Evolutionary conservation across 495 filamentous ascomycete genomes (phyloP), one percentile per base, ranked within the genome.

Genomic region (Lophium mytilinum): DNA sequence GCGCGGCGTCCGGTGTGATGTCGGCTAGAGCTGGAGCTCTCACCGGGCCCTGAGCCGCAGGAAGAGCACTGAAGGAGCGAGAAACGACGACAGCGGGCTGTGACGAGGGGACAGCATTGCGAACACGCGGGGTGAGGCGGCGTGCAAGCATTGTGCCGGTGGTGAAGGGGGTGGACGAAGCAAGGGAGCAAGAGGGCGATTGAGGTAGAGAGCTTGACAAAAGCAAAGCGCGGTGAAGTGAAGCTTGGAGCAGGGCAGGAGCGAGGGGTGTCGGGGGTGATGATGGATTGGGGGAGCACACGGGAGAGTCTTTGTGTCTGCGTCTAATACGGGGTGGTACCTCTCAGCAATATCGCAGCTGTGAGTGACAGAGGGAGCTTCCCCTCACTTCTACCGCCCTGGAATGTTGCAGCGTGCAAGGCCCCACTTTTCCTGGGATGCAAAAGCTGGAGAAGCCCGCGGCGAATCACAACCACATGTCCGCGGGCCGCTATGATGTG

Each of bases 21-120:
- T 97, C 90, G 64, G 87, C 84, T 19, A 98, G 78, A 30, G 85
- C 83, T n/a, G 94, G 93, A 45, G 85, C 72, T 52, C 80, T 78
- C 60, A 78, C 58, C 19, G 58, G 56, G 43, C 53, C 36, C 53
- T 57, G 55, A 0, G 52, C 55, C 7, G 63, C 63, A 11, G 55
- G 52, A 49, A 59, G 40, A 35, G 49, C 58, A 33, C 59, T n/a
- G 50, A 66, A 62, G 39, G 59, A 45, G 37, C 60, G 63, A 30
- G 59, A 53, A 56, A 21, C 42, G 59, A 46, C 40, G 35, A 34
- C 18, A 9, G 52, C 9, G 19, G 52, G 11, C 21, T 53, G 55
- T 9, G 46, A 40, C 50, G 56, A 52, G 35, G 63, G 37, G 24
- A 54, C 56, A 50, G 53, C 55, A 46, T 12, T 50, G 49, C 63